These are phyloP conservation scores for Rhododendron vialii DNA, from an alignment of 148 eudicot species.

Conservation along the genomic window DNA sequence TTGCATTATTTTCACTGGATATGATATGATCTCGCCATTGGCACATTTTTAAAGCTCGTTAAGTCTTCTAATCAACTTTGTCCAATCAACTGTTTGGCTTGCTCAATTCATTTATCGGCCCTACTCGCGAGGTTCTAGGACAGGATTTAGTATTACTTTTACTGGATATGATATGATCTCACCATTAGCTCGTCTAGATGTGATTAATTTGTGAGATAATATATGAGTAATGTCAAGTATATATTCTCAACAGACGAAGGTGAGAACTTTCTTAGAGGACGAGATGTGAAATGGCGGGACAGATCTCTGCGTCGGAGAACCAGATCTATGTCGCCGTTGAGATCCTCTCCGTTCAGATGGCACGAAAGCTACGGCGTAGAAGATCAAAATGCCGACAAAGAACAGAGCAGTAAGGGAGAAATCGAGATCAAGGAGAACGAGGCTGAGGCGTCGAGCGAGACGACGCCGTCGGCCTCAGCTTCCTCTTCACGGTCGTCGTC, in stretches of 20 bases:
- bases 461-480: conserved; percentile 51
- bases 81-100: too few species aligned
- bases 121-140: not conserved
- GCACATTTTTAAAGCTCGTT: not conserved
- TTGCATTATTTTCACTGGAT: too few species aligned
- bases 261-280: conserved; percentile 25
- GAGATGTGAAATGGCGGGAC: conserved; percentile 49
- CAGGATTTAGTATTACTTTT: not conserved
- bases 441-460: conserved; percentile 20
- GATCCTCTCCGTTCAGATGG: conserved; percentile 41
- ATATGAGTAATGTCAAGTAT: not conserved
- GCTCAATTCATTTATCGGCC: too few species aligned
- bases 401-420: not conserved
- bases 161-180: not conserved
- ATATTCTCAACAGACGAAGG: not conserved
- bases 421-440: conserved; percentile 4
- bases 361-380: conserved; percentile 16
- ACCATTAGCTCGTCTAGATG: not conserved
- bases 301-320: conserved; percentile 58
- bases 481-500: conserved; percentile 83
- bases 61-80: too few species aligned
- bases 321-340: conserved; percentile 75
- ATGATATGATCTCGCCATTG: not conserved
- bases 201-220: not conserved
- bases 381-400: not conserved